Base-by-base conservation (phyloP, 495 filamentous ascomycete genomes). In the Hyaloscypha finlandica region DNA sequence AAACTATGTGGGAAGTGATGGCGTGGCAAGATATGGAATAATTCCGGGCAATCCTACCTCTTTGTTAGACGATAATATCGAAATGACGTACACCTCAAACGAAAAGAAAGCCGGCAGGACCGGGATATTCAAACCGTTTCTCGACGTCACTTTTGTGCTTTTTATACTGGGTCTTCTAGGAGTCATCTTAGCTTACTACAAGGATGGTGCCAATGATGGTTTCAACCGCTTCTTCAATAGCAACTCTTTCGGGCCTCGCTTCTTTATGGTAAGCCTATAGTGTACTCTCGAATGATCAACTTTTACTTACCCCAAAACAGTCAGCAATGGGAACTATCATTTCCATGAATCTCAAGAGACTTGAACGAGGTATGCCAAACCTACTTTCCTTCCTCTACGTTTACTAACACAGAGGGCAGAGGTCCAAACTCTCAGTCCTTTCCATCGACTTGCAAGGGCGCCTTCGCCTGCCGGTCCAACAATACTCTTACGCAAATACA, bases 171-270 rank as follows among this genome's bases (percentile, higher is more conserved):
- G 53, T 9, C 53, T 55, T 22, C 20, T 55, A 31, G 53, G 22
- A 55, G 53, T 55, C 30, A n/a, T 55, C 22, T 6, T 55, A 16
- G 20, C 53, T 29, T 55, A 55, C 19, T 55, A 9, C 53, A 31
- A 29, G 53, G 53, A 55, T 16, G 53, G 53, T 11, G 9, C 53
- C 6, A 19, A 55, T n/a, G 53, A 55, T n/a, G 9, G 12, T 2
- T 55, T 55, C 30, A 55, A 55, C 25, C 53, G 53, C 9, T 55
- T 55, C 53, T 55, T 55, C 20, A 55, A 55, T 19, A 55, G 53
- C 53, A 55, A 55, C 14, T 25, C 53, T 14, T 55, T 55, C 20
- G 53, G 53, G 25, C 22, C 53, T 29, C 53, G 53, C 6, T 55
- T 55, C 53, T 29, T 55, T 14, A 29, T 55, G 53, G 53, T 55